phyloP scores from a whole-genome alignment of 2,329 filamentous ascomycete species.

The Ophiostoma perfectum region DNA sequence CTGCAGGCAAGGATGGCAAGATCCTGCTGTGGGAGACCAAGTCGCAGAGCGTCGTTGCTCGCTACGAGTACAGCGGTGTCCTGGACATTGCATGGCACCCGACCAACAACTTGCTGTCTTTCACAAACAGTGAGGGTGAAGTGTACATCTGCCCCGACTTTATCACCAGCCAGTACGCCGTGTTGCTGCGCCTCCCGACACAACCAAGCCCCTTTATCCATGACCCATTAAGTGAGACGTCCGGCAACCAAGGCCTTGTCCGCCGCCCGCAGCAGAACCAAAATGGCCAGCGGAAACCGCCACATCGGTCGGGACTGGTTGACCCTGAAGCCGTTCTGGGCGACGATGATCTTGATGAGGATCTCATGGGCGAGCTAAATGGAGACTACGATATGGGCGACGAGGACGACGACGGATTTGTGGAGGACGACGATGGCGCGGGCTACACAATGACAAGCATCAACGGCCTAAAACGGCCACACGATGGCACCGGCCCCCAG shows the following conservation, averaged over 20 bases:
- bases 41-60: conserved; percentile 73
- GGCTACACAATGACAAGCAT: conserved; percentile 60
- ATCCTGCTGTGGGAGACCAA: conserved; percentile 83
- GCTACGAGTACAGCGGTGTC: conserved; percentile 75
- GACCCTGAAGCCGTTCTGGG: conserved; percentile 11
- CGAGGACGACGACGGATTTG: conserved; percentile 66
- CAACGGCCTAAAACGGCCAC: conserved; percentile 47
- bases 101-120: conserved; percentile 78
- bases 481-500: conserved; percentile 35
- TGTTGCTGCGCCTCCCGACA: conserved; percentile 50
- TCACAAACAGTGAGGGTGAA: conserved; percentile 88
- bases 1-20: conserved; percentile 62
- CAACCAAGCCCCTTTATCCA: conserved; percentile 84
- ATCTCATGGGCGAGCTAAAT: conserved; percentile 13
- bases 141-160: conserved; percentile 82
- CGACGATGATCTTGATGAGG: conserved; percentile 19
- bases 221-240: conserved; percentile 66
- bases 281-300: not conserved
- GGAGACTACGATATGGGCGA: conserved; percentile 49
- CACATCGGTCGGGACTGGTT: conserved; percentile 14
- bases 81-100: conserved; percentile 89
- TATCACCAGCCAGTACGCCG: conserved; percentile 52
- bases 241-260: conserved; percentile 47
- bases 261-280: conserved; percentile 20
- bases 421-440: conserved; percentile 90